Evolutionary conservation across 2,329 filamentous ascomycete genomes (phyloP).

Genomic region (Aaosphaeria pasadenensis): DNA sequence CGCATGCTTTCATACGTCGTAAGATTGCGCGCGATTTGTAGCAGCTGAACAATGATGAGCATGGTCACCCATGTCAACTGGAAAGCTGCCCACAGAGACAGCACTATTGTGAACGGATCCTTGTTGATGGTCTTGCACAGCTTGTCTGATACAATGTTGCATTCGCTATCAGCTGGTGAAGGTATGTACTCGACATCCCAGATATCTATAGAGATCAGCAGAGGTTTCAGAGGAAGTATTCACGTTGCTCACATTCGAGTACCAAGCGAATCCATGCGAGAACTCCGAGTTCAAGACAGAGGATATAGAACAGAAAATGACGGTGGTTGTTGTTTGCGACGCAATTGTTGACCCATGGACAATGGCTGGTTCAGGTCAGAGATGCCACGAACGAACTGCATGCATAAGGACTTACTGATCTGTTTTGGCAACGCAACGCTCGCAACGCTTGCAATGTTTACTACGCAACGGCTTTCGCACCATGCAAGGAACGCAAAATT

Average conservation of each 20-base stretch:
- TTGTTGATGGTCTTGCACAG: slow-evolving; percentile 76
- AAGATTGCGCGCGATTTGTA: slow-evolving; percentile 88
- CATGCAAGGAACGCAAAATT: slow-evolving; percentile 95
- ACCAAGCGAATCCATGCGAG: slow-evolving; percentile 67
- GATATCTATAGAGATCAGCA: neutral
- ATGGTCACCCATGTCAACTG: slow-evolving; percentile 97
- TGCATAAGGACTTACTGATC: slow-evolving; percentile 72
- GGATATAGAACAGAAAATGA: slow-evolving; percentile 89
- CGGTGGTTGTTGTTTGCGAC: slow-evolving; percentile 94
- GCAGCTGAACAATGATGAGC: slow-evolving; percentile 88
- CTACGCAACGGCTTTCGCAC: slow-evolving; percentile 86
- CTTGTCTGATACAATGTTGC: slow-evolving; percentile 70
- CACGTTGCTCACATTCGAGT: slow-evolving; percentile 61
- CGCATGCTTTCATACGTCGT: slow-evolving; percentile 98
- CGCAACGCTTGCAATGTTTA: slow-evolving; percentile 92
- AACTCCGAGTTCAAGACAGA: slow-evolving; percentile 74
- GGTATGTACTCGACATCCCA: slow-evolving; percentile 63
- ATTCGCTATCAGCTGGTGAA: slow-evolving; percentile 50
- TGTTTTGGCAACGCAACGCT: slow-evolving; percentile 90
- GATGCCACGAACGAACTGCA: neutral
- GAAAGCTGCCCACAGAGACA: slow-evolving; percentile 74
- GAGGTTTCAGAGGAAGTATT: neutral
- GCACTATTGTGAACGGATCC: slow-evolving; percentile 79
- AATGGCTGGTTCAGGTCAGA: slow-evolving; percentile 53
- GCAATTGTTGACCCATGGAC: slow-evolving; percentile 97